A percentile compares a stretch with the other conserved stretches of the same genome.
These are phyloP conservation scores for Blumeria hordei DNA, from an alignment of 2,329 filamentous ascomycete genomes.

Conservation along the genomic window DNA sequence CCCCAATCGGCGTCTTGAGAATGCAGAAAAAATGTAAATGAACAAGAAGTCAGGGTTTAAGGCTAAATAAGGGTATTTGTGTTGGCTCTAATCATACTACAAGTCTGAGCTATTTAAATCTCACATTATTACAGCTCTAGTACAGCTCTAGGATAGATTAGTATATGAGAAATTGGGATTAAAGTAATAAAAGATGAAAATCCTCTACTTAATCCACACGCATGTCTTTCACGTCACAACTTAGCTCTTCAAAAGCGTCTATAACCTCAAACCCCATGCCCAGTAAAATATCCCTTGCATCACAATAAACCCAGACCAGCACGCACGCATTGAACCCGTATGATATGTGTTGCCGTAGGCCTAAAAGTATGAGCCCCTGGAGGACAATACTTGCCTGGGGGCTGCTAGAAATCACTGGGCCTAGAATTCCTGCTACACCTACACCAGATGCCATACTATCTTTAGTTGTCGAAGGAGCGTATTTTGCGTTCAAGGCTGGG, in stretches of 20 bases:
- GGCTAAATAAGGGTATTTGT: no score
- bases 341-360: conserved; percentile 39
- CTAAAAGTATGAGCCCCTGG: conserved; percentile 39
- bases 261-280: conserved; percentile 61
- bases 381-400: conserved; percentile 38
- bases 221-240: conserved; percentile 22
- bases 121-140: no score
- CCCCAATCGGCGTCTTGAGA: no score
- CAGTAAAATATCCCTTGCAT: conserved; percentile 34
- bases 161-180: no score
- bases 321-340: conserved; percentile 32
- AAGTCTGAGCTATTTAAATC: no score
- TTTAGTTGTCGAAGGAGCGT: neutral
- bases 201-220: neutral
- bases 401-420: conserved; percentile 37
- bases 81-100: no score
- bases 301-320: conserved; percentile 22
- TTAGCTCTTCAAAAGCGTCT: conserved; percentile 64
- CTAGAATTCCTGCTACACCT: conserved; percentile 36
- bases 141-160: no score
- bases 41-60: no score
- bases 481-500: conserved; percentile 24
- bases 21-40: no score
- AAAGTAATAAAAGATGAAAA: no score
- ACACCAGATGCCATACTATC: conserved; percentile 13